Evolutionary conservation across 2,329 filamentous ascomycete genomes (phyloP), one percentile per base, ranked within the genome.

Genomic region (Blastomyces emzantsi): DNA sequence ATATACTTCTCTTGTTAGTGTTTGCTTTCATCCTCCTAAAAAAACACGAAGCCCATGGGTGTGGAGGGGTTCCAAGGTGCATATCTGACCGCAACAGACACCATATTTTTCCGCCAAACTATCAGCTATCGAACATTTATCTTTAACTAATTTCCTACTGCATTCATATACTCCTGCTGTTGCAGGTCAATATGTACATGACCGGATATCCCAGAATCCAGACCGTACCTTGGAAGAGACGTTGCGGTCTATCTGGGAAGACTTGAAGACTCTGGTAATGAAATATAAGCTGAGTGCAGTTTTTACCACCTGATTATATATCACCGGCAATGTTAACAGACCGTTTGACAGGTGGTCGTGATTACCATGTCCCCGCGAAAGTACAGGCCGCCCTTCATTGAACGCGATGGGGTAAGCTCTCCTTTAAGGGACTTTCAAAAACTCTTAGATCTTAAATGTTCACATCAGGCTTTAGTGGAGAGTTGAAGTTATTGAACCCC

Each of bases 281-380:
- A 60, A 60, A 60, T 41, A 43, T 60, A 60, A 22, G 62, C 17
- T 64, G 52, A 72, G 22, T n/a, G 2, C 15, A 25, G 3, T 41
- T 47, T 17, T 47, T 17, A 43, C 17, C 19, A 19, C 7, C 8
- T 28, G 43, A 22, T 54, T 54, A 52, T 41, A 55, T 47, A 51
- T 3, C 22, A 51, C 9, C 22, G 2, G 8, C 39, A n/a, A n/a
- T 39, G 30, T 59, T 59, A 7, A 52, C 22, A 36, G 3, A 54
- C 41, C 30, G 17, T 45, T 45, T 62, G 15, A 15, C 36, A 62
- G 60, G 45, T 28, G 51, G 30, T 62, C 36, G 33, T 22, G 60
- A 62, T 30, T 19, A 62, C 36, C 30, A 17, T 49, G 25, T 62
- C 7, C 17, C 11, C 15, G 28, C 22, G n/a, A 49, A 62, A 22